Percentiles rank a stretch among this genome's conserved stretches.
Evolutionary conservation across 345 rosid genomes (phyloP).

Genomic region (Schrenkiella parvula): DNA sequence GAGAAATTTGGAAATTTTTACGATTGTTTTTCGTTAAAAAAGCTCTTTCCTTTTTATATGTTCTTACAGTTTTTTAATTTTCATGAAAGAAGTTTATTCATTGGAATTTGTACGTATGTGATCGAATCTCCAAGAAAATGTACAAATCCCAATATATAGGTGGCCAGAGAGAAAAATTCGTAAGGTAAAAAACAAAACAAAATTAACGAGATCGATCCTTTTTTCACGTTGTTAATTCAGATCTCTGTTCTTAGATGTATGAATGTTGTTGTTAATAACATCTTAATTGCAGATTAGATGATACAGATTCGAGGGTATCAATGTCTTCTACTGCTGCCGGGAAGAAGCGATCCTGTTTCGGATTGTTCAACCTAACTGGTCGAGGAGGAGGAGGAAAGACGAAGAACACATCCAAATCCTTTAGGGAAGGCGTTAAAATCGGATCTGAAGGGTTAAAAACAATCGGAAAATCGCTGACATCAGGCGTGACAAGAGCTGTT

Average conservation of each 20-base stretch:
- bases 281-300: constrained; percentile 54
- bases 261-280: background rate
- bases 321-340: constrained; percentile 36
- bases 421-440: constrained; percentile 47
- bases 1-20: background rate
- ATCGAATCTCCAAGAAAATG: constrained; percentile 34
- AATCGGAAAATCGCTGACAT: constrained; percentile 47
- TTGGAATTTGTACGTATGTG: constrained; percentile 26
- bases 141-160: constrained; percentile 76
- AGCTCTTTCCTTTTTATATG: background rate
- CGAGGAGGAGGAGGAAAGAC: constrained; percentile 17
- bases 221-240: background rate
- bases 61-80: background rate
- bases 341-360: constrained; percentile 43
- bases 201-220: background rate
- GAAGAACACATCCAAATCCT: constrained; percentile 48
- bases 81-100: background rate
- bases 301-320: constrained; percentile 57
- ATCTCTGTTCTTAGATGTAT: background rate
- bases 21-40: background rate
- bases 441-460: constrained; percentile 62
- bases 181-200: constrained; percentile 42
- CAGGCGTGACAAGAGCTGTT: constrained; percentile 56
- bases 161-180: constrained; percentile 72
- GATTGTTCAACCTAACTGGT: constrained; percentile 30